Base-by-base conservation (phyloP, 108 stramenopile species). In the Fistulifera pelliculosa region DNA sequence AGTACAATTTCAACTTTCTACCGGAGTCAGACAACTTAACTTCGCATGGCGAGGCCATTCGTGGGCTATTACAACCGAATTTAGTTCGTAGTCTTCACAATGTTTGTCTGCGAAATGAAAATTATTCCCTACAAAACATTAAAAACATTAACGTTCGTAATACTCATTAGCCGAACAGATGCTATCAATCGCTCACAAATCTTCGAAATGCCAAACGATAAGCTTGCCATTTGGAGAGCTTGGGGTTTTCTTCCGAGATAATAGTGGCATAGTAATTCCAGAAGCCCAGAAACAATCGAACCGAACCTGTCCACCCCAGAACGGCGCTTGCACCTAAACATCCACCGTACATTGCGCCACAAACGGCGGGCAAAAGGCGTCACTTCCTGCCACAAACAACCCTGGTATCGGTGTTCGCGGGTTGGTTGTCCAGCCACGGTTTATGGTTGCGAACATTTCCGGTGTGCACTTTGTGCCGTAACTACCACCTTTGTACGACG, bases 321-420 rank as follows among this genome's bases (percentile, higher is more conserved):
- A 68, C 67, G 12, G 61, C 61, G 13, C 27, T 38, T 22, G 76
- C 76, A 4, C 71, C 76, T 11, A 77, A 54, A 41, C 67, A 65
- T 11, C 76, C 76, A 16, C 76, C 76, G 31, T 77, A 77, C 71
- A 77, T 73, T 0, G 76, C 71, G 6, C 76, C 76, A 45, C 64
- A 65, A 11, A 77, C 76, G 11, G 76, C 63, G 3, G 76, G 76
- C 24, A 77, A 31, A 77, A 77, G 28, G 70, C 66, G 53, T 76
- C 70, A 6, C 61, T 64, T 25, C 70, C 76, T 2, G 76, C 71
- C 65, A 77, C 47, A 45, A 62, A 62, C 13, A 77, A 54, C n/a
- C 76, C 76, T 35, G 64, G 56, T 24, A 77, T 63, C 14, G 35
- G 1, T 2, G 76, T 77, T 17, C 57, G 62, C 8, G 76, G 76